Percentiles rank a stretch among this genome's conserved stretches.
Evolutionary conservation across 345 rosid genomes (phyloP).

Genomic region (Citrus maxima): DNA sequence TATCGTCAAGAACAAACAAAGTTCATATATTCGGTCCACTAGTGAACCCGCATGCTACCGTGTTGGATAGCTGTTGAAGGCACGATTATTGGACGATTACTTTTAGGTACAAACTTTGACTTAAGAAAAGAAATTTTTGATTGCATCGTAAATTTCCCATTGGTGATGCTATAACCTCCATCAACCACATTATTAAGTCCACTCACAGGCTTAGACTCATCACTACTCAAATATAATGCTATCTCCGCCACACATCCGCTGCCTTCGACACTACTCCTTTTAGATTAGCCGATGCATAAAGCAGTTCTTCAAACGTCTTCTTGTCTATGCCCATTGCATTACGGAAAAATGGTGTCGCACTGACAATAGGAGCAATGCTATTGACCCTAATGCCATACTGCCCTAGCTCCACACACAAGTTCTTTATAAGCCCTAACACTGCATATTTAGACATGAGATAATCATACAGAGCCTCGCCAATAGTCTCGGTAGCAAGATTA

Average conservation of each 20-base stretch:
- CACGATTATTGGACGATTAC: too few species aligned
- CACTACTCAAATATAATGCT: constrained; percentile 28
- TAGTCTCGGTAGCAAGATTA: not conserved
- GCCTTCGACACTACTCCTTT: constrained; percentile 29
- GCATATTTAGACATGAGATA: constrained; percentile 21
- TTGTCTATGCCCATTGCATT: too few species aligned
- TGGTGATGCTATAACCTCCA: not conserved
- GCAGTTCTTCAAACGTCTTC: too few species aligned
- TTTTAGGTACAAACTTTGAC: too few species aligned
- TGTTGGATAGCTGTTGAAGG: too few species aligned
- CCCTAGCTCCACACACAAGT: constrained; percentile 21
- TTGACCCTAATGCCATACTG: constrained; percentile 23
- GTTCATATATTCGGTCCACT: too few species aligned
- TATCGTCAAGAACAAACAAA: too few species aligned
- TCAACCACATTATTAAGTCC: constrained; percentile 36
- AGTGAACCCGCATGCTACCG: too few species aligned
- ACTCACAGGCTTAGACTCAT: constrained; percentile 32
- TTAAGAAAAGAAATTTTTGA: too few species aligned
- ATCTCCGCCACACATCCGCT: constrained; percentile 44
- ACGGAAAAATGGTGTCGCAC: not conserved
- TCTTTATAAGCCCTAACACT: constrained; percentile 20
- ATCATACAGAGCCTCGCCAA: not conserved
- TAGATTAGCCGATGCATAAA: constrained; percentile 23
- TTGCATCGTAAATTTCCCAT: too few species aligned
- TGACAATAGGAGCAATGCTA: constrained; percentile 1